phyloP scores from a whole-genome alignment of 306 rosid species.

The Sicyos baderoa region DNA sequence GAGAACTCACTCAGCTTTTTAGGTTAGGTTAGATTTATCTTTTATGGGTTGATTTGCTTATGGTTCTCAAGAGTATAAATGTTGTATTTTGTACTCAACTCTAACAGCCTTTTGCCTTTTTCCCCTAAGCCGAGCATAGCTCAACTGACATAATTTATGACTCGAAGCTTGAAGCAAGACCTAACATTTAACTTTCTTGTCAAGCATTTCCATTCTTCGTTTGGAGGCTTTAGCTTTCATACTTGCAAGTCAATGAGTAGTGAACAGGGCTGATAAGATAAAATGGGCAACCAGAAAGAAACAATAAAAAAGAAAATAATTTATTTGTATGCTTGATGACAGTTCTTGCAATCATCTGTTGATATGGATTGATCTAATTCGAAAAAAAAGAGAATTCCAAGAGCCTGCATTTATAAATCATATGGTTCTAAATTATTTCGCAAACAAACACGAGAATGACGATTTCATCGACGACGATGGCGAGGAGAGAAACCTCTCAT shows the following conservation, averaged over 20 bases:
- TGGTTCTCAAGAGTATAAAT: too few species aligned
- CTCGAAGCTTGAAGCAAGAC: not conserved
- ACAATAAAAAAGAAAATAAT: not conserved
- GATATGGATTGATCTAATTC: slow-evolving; percentile 1
- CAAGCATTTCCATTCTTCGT: not conserved
- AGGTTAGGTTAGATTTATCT: too few species aligned
- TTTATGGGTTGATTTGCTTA: too few species aligned
- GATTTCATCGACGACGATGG: not conserved
- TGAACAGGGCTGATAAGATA: not conserved
- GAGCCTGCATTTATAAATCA: not conserved
- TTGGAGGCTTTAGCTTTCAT: not conserved
- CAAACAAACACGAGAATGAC: slow-evolving; percentile 6
- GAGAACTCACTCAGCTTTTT: too few species aligned
- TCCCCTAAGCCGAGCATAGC: too few species aligned
- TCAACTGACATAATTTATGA: too few species aligned
- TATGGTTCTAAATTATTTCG: slow-evolving; percentile 15
- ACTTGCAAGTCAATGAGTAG: not conserved
- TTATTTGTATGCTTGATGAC: slow-evolving; percentile 10
- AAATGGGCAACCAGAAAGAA: slow-evolving; percentile 3
- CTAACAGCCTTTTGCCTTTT: too few species aligned
- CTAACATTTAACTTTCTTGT: not conserved
- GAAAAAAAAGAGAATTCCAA: not conserved
- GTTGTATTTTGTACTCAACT: too few species aligned
- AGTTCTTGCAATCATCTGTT: slow-evolving; percentile 2
- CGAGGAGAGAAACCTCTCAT: not conserved